Percentiles rank a stretch among this genome's conserved stretches.
These are phyloP conservation scores for Hansenula lynferdii DNA, from an alignment of 1,139 yeast genomes.

Conservation along the genomic window DNA sequence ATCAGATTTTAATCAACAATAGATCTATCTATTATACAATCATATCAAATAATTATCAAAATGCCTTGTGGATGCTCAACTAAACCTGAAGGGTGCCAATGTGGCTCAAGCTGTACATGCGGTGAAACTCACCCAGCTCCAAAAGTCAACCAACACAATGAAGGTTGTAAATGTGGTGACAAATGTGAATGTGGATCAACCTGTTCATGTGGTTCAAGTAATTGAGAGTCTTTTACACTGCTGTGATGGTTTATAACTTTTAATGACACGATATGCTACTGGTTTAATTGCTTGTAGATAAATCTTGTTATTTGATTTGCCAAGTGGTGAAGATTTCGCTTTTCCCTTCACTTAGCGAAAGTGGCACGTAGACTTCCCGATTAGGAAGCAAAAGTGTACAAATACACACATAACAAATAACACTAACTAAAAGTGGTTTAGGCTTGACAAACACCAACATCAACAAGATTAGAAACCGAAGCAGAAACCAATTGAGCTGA, in stretches of 20 bases:
- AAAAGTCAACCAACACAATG: background rate
- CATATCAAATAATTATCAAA: background rate
- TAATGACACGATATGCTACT: no score
- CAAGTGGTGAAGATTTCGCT: background rate
- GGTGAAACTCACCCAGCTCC: slow-evolving; percentile 3
- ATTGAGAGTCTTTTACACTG: no score
- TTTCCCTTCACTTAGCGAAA: slow-evolving; percentile 2
- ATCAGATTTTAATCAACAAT: background rate
- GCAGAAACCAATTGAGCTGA: no score
- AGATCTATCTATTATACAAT: background rate
- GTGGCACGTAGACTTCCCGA: background rate
- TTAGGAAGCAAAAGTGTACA: background rate
- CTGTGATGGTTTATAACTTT: no score
- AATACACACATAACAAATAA: no score
- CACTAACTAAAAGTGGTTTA: no score
- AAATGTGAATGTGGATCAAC: slow-evolving; percentile 3
- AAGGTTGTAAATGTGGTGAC: slow-evolving; percentile 4
- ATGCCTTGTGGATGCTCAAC: slow-evolving; percentile 5
- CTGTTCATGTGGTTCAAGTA: slow-evolving; percentile 2
- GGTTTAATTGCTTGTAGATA: no score
- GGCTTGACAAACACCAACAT: no score
- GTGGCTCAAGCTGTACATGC: slow-evolving; percentile 3
- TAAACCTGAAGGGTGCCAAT: slow-evolving; percentile 8
- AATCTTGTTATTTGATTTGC: background rate
- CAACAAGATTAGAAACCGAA: no score